Base-by-base conservation (phyloP, 306 rosid species). In the Ammopiptanthus mongolicus region DNA sequence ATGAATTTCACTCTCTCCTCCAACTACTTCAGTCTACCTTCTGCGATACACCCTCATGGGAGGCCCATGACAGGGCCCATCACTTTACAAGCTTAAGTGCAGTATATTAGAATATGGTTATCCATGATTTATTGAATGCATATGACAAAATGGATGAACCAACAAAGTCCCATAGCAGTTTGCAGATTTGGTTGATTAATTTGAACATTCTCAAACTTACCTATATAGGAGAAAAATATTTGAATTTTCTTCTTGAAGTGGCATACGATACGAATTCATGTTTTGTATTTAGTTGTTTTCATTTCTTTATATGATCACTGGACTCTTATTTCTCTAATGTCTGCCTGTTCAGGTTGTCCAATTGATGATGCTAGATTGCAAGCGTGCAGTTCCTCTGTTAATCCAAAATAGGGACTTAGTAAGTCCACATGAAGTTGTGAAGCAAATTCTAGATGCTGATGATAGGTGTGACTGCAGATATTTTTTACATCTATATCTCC, bases 331-430 rank as follows among this genome's bases (percentile, higher is more conserved):
- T 75, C 69, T 80, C 77, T 80, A 29, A 23, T 61, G 17, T 78
- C 31, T 86, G 19, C 21, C 17, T 63, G 50, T 76, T 78, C 81
- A 95, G 98, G 97, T 89, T 80, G 93, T 90, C 67, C 95, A 90
- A 78, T 78, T 95, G 80, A 91, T 90, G 98, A 90, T 73, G 92
- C 88, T 95, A 76, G 97, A 92, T 83, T 85, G 91, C 96, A 92
- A 90, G 88, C 97, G 85, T 71, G 97, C 97, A 62, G 92, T 91
- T 85, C 83, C 89, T 25, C 84, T 95, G 58, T 85, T 88, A 25
- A 84, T 92, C 57, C 99, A 91, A 73, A 73, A 88, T 61, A 95
- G 82, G 75, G 97, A 95, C 71, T 31, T 82, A 15, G 88, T 88
- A 71, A 76, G 84, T 87, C 90, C 97, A 68, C 74, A 80, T 21